Base-by-base conservation (phyloP, 2,329 filamentous ascomycete species). In the Colletotrichum endophyticum region DNA sequence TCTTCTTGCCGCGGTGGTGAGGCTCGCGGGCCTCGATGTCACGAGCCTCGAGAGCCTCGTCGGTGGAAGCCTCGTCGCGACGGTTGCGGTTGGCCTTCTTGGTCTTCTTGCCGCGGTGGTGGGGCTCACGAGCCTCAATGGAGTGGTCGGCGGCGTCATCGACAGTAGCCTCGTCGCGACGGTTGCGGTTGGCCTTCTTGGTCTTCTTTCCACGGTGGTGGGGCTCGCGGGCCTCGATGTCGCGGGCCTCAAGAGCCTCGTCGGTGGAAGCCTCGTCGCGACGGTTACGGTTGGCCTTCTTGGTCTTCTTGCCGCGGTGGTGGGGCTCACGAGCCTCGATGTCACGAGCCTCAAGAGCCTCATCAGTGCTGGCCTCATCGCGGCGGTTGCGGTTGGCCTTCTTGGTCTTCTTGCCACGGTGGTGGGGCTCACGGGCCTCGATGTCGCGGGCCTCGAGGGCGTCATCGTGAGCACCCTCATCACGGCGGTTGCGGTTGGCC, bases 1-100 rank as follows among this genome's bases (percentile, higher is more conserved):
- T 76, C 66, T 74, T 78, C 70, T 78, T 78, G 63, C 66, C 73
- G 2, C 59, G 49, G 66, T 77, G 75, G 22, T 79, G 75, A 30
- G 78, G 78, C 61, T 79, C 78, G 15, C 77, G 78, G 25, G 78
- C 53, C 22, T 78, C 78, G 2, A 79, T 32, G n/a, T 79, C 78
- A 25, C 77, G 78, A 36, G 77, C 53, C 25, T 79, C 78, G 1
- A 78, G 36, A 30, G 66, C 66, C 28, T 69, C 49, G 6, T 70
- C 67, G 4, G 4, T 5, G 15, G 30, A 7, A 5, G 8, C 34
- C 56, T 57, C 72, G 6, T 62, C 44, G 3, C 67, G 66, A 3
- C 61, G 59, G 66, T 49, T 73, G 19, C 49, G 63, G n/a, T 73
- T 64, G 16, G 61, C 70, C 49, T 72, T 76, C 13, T 69, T 72